A percentile compares a stretch with the other conserved stretches of the same genome.
These are phyloP conservation scores for Chytriomyces sp. DNA, from an alignment of 192 early-diverging fungal genomes.

Conservation along the genomic window DNA sequence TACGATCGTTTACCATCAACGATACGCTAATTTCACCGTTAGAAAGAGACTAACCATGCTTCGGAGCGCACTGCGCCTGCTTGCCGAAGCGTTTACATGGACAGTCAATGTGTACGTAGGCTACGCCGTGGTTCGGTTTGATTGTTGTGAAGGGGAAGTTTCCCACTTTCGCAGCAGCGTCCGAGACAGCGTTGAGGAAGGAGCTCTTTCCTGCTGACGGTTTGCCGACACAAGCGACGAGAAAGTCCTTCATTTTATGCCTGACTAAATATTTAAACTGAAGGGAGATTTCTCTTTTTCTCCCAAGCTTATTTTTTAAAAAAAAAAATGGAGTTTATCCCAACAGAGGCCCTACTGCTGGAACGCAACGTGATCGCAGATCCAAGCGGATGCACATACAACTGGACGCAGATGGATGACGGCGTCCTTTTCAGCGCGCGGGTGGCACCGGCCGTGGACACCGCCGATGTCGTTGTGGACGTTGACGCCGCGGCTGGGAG, in stretches of 20 bases:
- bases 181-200: slow-evolving; percentile 54
- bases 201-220: slow-evolving; percentile 77
- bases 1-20: slow-evolving; percentile 2
- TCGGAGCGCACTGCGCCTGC: slow-evolving; percentile 65
- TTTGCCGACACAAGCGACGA: slow-evolving; percentile 47
- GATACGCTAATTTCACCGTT: background rate
- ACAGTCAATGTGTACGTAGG: slow-evolving; percentile 70
- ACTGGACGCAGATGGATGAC: slow-evolving; percentile 27
- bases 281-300: too few relatives aligned
- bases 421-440: slow-evolving; percentile 7
- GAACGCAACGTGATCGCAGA: slow-evolving; percentile 10
- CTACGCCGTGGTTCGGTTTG: slow-evolving; percentile 67
- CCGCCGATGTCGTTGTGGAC: slow-evolving; percentile 25
- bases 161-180: slow-evolving; percentile 83
- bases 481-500: background rate
- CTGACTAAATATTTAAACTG: too few relatives aligned
- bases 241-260: slow-evolving; percentile 29
- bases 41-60: slow-evolving; percentile 58
- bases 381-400: slow-evolving; percentile 22
- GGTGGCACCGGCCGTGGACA: background rate
- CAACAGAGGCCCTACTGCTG: background rate
- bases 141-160: slow-evolving; percentile 89
- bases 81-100: slow-evolving; percentile 67
- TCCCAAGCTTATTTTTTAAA: too few relatives aligned
- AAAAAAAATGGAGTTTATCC: background rate